These are phyloP conservation scores for Litsea cubeba DNA, from an alignment of 164 flowering plant species.

Conservation along the genomic window DNA sequence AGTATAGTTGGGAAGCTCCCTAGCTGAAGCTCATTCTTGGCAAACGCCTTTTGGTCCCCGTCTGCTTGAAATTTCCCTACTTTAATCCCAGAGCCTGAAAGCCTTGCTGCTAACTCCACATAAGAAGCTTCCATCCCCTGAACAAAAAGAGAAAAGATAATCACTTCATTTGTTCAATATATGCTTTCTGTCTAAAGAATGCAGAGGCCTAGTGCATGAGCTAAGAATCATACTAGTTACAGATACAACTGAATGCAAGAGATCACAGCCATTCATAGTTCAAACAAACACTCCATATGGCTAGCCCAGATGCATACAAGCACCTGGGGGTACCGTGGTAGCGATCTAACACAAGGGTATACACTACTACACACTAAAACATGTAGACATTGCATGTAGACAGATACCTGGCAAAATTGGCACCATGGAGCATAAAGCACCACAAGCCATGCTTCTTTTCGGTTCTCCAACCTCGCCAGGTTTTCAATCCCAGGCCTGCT, in stretches of 20 bases:
- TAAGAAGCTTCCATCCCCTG: constrained; percentile 88
- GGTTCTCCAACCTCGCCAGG: constrained; percentile 47
- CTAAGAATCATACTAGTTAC: too few relatives aligned
- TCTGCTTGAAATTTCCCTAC: constrained; percentile 89
- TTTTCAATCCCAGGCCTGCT: constrained; percentile 79
- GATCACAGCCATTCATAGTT: too few relatives aligned
- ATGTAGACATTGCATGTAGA: too few relatives aligned
- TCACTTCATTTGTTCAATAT: not conserved
- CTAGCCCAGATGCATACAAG: too few relatives aligned
- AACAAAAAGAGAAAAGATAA: not conserved
- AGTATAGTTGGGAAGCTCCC: constrained; percentile 93
- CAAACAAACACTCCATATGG: too few relatives aligned
- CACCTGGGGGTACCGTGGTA: constrained; percentile 17
- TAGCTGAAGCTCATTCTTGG: constrained; percentile 63
- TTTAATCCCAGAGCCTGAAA: constrained; percentile 67
- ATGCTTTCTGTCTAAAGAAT: not conserved
- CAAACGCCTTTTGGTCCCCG: constrained; percentile 79
- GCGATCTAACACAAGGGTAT: too few relatives aligned
- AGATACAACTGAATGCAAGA: too few relatives aligned
- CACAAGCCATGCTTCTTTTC: constrained; percentile 80
- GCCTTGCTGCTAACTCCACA: constrained; percentile 64
- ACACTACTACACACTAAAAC: not conserved
- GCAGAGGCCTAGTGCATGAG: too few relatives aligned
- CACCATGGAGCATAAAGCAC: constrained; percentile 99
- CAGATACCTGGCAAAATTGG: constrained; percentile 91